These are phyloP conservation scores for Candida pseudoglaebosa DNA, from an alignment of 805 yeast species.

Conservation along the genomic window DNA sequence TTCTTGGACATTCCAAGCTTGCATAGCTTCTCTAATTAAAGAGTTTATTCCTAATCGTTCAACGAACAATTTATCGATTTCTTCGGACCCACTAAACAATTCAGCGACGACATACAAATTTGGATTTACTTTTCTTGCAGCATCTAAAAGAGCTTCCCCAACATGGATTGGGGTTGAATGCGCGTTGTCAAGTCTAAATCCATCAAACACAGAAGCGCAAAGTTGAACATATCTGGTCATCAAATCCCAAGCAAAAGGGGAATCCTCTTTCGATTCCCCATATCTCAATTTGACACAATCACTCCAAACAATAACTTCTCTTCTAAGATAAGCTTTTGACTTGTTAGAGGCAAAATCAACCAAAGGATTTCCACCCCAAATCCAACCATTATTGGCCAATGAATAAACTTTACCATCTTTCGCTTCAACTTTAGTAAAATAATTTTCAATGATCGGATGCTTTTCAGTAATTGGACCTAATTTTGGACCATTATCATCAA, in stretches of 20 bases:
- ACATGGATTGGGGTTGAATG: constrained; percentile 96
- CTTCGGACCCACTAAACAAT: constrained; percentile 88
- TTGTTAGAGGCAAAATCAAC: constrained; percentile 85
- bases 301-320: constrained; percentile 97
- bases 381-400: constrained; percentile 96
- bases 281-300: constrained; percentile 93
- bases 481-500: constrained; percentile 80
- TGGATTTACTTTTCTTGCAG: constrained; percentile 81
- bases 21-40: constrained; percentile 95
- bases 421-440: constrained; percentile 69
- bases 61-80: constrained; percentile 83
- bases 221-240: constrained; percentile 73
- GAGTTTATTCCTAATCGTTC: constrained; percentile 88
- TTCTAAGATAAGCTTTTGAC: constrained; percentile 76
- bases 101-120: constrained; percentile 92
- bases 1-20: constrained; percentile 86
- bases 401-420: constrained; percentile 56
- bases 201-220: constrained; percentile 74
- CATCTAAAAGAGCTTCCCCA: constrained; percentile 82
- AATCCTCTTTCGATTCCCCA: constrained; percentile 72
- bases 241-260: constrained; percentile 85
- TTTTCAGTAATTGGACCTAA: constrained; percentile 54
- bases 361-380: constrained; percentile 94
- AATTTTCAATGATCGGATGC: constrained; percentile 74
- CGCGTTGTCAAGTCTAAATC: constrained; percentile 91